Conservation (phyloP, 2,329 filamentous ascomycete species). For the Pseudogymnoascus sp. region DNA sequence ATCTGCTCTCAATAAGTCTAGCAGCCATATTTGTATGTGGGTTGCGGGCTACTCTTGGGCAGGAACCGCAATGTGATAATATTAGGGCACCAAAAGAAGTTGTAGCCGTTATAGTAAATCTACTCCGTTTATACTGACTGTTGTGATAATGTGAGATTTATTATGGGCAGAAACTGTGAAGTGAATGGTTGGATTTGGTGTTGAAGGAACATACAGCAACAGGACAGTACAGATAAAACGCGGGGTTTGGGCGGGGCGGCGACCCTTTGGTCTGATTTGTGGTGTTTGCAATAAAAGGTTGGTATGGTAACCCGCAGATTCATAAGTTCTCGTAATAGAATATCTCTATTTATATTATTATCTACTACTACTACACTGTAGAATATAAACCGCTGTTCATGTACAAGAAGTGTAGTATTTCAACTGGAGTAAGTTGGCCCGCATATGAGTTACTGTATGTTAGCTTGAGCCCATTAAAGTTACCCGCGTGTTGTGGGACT, state of each 20-base stretch:
- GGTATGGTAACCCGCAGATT: not conserved
- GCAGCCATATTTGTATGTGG: conserved; percentile 14
- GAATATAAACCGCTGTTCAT: too few relatives aligned
- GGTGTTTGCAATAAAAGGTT: not conserved
- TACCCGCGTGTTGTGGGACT: not conserved
- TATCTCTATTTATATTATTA: not conserved
- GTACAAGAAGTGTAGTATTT: too few relatives aligned
- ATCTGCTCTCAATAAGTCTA: conserved; percentile 31
- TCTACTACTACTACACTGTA: not conserved
- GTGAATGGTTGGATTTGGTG: not conserved
- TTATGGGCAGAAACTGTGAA: not conserved
- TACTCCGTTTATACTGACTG: not conserved
- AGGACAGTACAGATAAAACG: not conserved
- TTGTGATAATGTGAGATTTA: not conserved
- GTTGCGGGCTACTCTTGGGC: not conserved
- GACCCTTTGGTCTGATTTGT: not conserved
- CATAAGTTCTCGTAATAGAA: not conserved
- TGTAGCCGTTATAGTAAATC: not conserved
- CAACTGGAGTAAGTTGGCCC: not conserved
- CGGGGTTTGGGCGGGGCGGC: not conserved
- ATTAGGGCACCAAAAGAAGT: not conserved
- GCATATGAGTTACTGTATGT: not conserved
- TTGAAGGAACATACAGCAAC: not conserved
- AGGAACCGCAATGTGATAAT: not conserved
- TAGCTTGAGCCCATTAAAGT: not conserved